A percentile compares a stretch with the other conserved stretches of the same genome.
phyloP scores from a whole-genome alignment of 768 basidiomycete species.

The Rhodotorula taiwanensis region DNA sequence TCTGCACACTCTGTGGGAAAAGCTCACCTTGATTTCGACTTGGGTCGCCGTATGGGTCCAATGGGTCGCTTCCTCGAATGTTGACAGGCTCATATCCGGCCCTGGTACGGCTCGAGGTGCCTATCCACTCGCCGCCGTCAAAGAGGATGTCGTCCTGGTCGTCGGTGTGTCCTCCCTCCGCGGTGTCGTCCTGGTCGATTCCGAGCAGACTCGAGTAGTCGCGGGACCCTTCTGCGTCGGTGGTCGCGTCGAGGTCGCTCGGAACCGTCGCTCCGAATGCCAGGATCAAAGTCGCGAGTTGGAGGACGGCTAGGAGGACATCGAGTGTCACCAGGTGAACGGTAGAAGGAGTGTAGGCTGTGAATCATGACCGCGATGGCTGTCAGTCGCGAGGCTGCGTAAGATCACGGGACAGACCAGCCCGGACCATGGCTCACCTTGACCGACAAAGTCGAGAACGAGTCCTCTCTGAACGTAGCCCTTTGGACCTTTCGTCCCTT shows the following conservation, averaged over 20 bases:
- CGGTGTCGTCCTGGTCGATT: neutral
- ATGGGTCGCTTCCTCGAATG: no score
- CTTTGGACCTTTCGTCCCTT: conserved; percentile 12
- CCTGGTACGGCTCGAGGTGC: no score
- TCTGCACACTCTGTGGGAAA: no score
- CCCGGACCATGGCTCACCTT: neutral
- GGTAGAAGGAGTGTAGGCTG: conserved; percentile 6
- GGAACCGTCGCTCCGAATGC: conserved; percentile 16
- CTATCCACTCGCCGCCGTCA: no score
- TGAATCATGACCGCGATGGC: neutral
- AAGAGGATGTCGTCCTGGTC: no score
- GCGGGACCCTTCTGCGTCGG: neutral
- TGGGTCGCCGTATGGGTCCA: no score
- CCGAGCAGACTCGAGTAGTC: conserved; percentile 15
- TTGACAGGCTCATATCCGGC: no score
- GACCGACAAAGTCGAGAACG: conserved; percentile 23
- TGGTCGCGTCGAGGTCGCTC: conserved; percentile 15
- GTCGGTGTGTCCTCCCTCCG: neutral
- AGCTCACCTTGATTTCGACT: no score
- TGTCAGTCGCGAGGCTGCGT: neutral
- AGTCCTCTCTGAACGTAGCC: conserved; percentile 9
- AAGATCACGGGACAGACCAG: neutral
- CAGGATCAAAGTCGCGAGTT: conserved; percentile 5
- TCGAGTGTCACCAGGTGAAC: neutral
- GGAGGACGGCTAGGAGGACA: conserved; percentile 1